Percentiles rank a stretch among this genome's conserved stretches.
Conservation (phyloP, 2,329 filamentous ascomycete genomes). For the Fusarium anthophilum region DNA sequence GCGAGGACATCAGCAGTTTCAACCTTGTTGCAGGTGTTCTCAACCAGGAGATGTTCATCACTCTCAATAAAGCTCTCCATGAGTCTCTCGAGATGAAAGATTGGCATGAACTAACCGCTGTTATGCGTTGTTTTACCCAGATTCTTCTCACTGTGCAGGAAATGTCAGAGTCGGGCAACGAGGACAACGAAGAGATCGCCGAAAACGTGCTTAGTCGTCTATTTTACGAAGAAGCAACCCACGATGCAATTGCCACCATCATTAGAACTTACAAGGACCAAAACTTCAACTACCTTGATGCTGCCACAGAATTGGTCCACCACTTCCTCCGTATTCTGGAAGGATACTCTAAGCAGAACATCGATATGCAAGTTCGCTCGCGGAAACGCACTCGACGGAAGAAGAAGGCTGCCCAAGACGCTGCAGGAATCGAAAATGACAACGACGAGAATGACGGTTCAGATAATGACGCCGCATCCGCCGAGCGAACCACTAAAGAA, state of each 20-base stretch:
- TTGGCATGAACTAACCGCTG: slow-evolving; percentile 86
- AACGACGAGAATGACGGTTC: slow-evolving; percentile 73
- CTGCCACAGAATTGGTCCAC: slow-evolving; percentile 88
- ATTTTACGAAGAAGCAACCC: slow-evolving; percentile 97
- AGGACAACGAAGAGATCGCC: slow-evolving; percentile 97
- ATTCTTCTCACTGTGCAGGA: slow-evolving; percentile 92
- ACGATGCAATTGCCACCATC: slow-evolving; percentile 85
- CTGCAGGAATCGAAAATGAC: slow-evolving; percentile 54
- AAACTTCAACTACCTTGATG: slow-evolving; percentile 91
- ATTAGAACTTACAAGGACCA: slow-evolving; percentile 91
- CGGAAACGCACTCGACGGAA: slow-evolving; percentile 77
- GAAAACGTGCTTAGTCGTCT: slow-evolving; percentile 96
- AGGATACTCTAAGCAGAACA: slow-evolving; percentile 92
- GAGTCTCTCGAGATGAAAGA: slow-evolving; percentile 81
- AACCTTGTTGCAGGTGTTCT: slow-evolving; percentile 88
- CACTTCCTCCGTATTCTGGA: slow-evolving; percentile 94
- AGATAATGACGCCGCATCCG: slow-evolving; percentile 75
- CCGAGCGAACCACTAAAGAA: slow-evolving; percentile 77
- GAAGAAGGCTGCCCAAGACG: slow-evolving; percentile 67
- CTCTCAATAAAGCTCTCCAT: slow-evolving; percentile 85
- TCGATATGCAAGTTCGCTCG: slow-evolving; percentile 91
- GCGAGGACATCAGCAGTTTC: slow-evolving; percentile 76
- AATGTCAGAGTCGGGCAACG: slow-evolving; percentile 83
- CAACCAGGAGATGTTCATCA: slow-evolving; percentile 94
- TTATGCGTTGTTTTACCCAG: slow-evolving; percentile 94